Conservation (phyloP, 176 grass and related monocot genomes). For the Musa acuminata region DNA sequence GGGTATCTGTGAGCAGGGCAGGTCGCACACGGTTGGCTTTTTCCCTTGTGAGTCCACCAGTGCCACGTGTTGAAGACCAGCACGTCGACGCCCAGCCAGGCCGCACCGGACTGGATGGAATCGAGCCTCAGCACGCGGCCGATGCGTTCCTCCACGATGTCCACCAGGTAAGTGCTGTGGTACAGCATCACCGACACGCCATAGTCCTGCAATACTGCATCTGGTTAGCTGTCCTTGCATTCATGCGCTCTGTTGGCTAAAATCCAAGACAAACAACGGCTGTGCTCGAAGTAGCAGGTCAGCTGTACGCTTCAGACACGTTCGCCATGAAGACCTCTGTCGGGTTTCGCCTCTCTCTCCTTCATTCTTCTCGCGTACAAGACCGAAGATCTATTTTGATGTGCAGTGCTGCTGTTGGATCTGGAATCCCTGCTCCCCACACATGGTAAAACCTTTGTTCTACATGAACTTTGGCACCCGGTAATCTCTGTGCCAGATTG, state of each 20-base stretch:
- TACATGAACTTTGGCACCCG: background rate
- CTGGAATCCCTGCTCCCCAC: background rate
- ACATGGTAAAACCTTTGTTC: background rate
- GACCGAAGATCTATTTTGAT: background rate
- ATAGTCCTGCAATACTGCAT: slow-evolving; percentile 44
- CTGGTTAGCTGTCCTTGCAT: background rate
- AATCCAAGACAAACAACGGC: background rate
- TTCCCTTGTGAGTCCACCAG: slow-evolving; percentile 97
- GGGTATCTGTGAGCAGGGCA: background rate
- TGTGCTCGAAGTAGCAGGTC: too few relatives aligned
- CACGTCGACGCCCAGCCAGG: slow-evolving; percentile 60
- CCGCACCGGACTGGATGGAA: slow-evolving; percentile 50
- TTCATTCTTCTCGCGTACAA: background rate
- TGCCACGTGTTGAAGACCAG: slow-evolving; percentile 94
- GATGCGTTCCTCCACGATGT: slow-evolving; percentile 51
- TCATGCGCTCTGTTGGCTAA: background rate
- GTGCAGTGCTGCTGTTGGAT: background rate
- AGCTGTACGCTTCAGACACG: too few relatives aligned
- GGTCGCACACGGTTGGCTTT: slow-evolving; percentile 53
- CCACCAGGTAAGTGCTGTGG: slow-evolving; percentile 76
- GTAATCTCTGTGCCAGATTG: too few relatives aligned
- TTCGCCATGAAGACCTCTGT: too few relatives aligned
- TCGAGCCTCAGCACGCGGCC: slow-evolving; percentile 84
- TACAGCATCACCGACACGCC: slow-evolving; percentile 63
- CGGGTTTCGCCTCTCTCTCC: background rate